Base-by-base conservation (phyloP, 73 alveolate species). In the Diophrys appendiculata region DNA sequence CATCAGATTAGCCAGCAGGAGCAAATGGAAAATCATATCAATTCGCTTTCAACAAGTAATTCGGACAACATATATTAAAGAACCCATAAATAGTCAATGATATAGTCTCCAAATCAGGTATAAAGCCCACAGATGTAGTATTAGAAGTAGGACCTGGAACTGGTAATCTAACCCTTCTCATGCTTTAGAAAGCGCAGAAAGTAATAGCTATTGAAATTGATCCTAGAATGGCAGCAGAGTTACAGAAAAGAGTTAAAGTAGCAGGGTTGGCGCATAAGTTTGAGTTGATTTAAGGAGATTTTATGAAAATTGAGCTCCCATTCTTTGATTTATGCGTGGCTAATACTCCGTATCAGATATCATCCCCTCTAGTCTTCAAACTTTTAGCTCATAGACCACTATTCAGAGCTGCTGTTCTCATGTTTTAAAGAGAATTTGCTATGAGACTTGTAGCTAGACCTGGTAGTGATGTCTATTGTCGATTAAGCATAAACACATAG, bases 141-240 rank as follows among this genome's bases (percentile, higher is more conserved):
- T 82, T 97, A 29, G 99, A 97, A 90, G 95, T 97, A 29, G 99
- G 99, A 67, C 99, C 99, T 43, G 99, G 99, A 34, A 97, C 99
- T 71, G 99, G 99, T 54, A 97, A 97, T 86, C 86, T 97, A 77
- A 97, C 99, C 33, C 91, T 87, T 86, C 76, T 95, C 34, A 92
- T 97, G 65, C 87, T 96, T 52, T 97, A 94, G 86, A 94, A 93
- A 52, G 96, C 98, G 52, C 94, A 97, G 84, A 92, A 94, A 77
- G 99, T 96, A 27, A 97, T 96, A 60, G 99, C 99, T 69, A 91
- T 97, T 27, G 99, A 97, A 88, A 88, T 97, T 22, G 99, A 97
- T 75, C 98, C 98, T 69, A 85, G 99, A 79, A 96, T 96, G 99
- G 96, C 96, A 13, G 99, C 99, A 27, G 99, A 97, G 91, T 92